Evolutionary conservation across 192 early-diverging fungal genomes (phyloP), one percentile per base, ranked within the genome.

Genomic region (Linnemannia hyalina): DNA sequence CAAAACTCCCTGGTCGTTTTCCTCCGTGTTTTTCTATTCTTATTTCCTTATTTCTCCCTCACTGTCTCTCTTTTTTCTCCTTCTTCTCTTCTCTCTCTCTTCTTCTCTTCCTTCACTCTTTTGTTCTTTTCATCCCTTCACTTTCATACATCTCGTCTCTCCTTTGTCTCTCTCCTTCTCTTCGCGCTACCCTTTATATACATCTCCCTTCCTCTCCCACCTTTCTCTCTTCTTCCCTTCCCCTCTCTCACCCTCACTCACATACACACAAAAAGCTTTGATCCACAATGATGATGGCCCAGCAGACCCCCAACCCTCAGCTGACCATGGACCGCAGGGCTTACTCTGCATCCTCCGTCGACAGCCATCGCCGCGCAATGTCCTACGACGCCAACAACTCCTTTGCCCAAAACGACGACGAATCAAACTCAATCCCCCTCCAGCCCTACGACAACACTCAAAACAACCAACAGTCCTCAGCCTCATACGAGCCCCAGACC

Each of bases 341-440:
- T 18, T 80, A 80, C 69, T 75, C 73, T 11, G 35, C 73, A 4
- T 84, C 82, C 18, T 76, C 82, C 68, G 18, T 71, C 22, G 74
- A 80, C 20, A 42, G 54, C 49, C 83, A 85, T 55, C 83, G 83
- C 75, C 83, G 83, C 15, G 75, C 57, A 73, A 77, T 78, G 65
- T 86, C 84, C 40, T 86, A 77, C 63, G 77, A 80, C 49, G 74
- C 71, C 47, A 80, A 85, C 65, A 35, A 18, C 32, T 20, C 57
- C 23, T 69, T 72, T 55, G 65, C 70, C 32, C 13, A 57, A 8
- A 63, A 47, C 22, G 40, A 32, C 32, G 78, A 86, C 42, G 84
- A 86, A 42, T 68, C 63, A 57, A 86, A 86, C 54, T 73, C 79
- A 16, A 86, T 86, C 23, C 84, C 84, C 16, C 76, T 81, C 60